phyloP scores from a whole-genome alignment of 441 rosid genomes.

The Populus trichocarpa region DNA sequence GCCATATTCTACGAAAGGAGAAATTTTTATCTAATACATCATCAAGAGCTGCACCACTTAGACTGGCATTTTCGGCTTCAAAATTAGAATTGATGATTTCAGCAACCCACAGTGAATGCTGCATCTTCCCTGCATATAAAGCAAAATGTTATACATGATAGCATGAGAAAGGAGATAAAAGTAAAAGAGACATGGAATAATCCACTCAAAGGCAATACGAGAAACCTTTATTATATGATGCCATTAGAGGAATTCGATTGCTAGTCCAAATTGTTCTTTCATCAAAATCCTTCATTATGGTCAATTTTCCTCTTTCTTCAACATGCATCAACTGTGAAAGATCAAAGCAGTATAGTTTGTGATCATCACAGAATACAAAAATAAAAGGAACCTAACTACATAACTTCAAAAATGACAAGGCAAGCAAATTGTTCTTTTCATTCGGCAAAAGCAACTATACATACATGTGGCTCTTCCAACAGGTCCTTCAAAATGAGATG shows the following conservation, averaged over 20 bases:
- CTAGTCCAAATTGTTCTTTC: conserved; percentile 98
- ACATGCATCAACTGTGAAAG: conserved; percentile 56
- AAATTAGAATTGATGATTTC: conserved; percentile 58
- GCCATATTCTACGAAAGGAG: conserved; percentile 91
- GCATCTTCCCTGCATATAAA: conserved; percentile 75
- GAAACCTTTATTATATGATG: conserved; percentile 86
- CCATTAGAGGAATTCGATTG: conserved; percentile 80
- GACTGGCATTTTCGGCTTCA: conserved; percentile 45
- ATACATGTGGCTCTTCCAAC: conserved; percentile 84
- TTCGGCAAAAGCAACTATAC: conserved; percentile 2
- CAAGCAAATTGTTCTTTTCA: neutral
- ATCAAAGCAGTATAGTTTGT: conserved; percentile 12
- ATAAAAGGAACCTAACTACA: neutral
- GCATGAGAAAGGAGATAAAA: conserved; percentile 9
- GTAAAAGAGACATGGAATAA: conserved; percentile 7
- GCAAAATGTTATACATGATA: conserved; percentile 20
- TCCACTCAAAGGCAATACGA: conserved; percentile 17
- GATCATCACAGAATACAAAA: neutral
- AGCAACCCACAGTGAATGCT: conserved; percentile 90
- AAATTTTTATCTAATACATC: conserved; percentile 52
- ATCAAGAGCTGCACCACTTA: conserved; percentile 46
- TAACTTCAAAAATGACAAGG: conserved; percentile 5
- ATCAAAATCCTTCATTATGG: conserved; percentile 76
- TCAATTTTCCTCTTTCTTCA: conserved; percentile 91
- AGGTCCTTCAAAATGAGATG: conserved; percentile 84